Base-by-base conservation (phyloP, 441 rosid species). In the Dalechampia spathulata region DNA sequence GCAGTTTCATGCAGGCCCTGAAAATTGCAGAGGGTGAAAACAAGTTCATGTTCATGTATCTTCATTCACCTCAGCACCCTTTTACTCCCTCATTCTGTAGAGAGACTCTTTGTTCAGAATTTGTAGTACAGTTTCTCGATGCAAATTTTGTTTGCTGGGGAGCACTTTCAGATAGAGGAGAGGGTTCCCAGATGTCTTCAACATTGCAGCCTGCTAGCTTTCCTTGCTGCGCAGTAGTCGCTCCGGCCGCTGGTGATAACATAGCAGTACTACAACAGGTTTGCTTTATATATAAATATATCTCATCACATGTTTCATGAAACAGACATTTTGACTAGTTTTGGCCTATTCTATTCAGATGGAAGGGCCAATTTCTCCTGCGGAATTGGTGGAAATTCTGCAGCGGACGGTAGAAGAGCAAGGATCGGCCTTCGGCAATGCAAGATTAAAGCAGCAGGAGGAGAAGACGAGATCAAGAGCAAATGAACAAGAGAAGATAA, bases 371-470 rank as follows among this genome's bases (percentile, higher is more conserved):
- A 68, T 78, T 54, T 76, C 80, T 15, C 77, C 84, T 8, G 77
- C 68, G 13, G 77, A 76, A 62, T 44, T 83, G 47, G 79, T 83
- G 48, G 86, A 78, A 72, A 76, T 76, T 48, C 74, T 80, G 47
- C 84, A 75, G 70, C 76, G 83, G 69, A 80, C 81, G 43, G 38
- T 77, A 27, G 85, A 83, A 59, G 88, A 82, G 64, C 78, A 79
- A 63, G 85, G 88, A 32, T 3, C 16, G 39, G 85, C 88, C 40
- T 79, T 79, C 51, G 66, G 78, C 2, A 37, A 67, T 38, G 21
- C 39, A 39, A 70, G 64, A 41, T 49, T 42, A 10, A 55, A 56
- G 60, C 54, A 56, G 60, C 54, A 50, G 49, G 59, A 58, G 26
- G 77, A 66, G 41, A 78, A 63, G 65, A 61, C 39, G 16, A 69